Conservation (phyloP, 2,329 filamentous ascomycete species). For the Fusarium euwallaceae region DNA sequence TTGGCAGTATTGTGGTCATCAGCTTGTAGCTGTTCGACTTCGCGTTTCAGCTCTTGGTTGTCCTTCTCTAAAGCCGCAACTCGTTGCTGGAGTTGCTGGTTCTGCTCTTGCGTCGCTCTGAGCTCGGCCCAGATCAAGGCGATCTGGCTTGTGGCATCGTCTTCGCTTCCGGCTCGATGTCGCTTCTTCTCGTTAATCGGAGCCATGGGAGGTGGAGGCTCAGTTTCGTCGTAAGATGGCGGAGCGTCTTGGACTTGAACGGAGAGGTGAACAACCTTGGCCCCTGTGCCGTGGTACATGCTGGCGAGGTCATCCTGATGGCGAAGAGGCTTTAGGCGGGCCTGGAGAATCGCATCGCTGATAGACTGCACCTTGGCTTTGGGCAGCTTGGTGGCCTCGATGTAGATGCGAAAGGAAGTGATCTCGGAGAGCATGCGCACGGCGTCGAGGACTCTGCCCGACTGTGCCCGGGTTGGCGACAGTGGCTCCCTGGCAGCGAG, state of each 20-base stretch:
- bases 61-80: not conserved
- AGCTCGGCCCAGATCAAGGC: not conserved
- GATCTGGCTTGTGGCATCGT: not conserved
- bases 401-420: conserved; percentile 7
- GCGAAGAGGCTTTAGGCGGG: not conserved
- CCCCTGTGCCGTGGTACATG: conserved; percentile 16
- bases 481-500: conserved; percentile 1
- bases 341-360: not conserved
- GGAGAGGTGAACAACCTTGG: not conserved
- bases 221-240: not conserved
- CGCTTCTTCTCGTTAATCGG: not conserved
- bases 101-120: not conserved
- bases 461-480: conserved; percentile 1
- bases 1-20: not conserved
- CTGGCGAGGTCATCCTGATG: conserved; percentile 8
- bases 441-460: conserved; percentile 12
- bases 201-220: not conserved
- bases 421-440: conserved; percentile 3
- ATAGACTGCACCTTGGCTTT: not conserved
- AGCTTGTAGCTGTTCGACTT: not conserved
- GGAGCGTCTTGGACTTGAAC: not conserved
- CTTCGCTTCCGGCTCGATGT: not conserved
- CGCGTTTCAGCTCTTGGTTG: not conserved
- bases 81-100: not conserved
- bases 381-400: conserved; percentile 8